Base-by-base conservation (phyloP, 164 flowering plant species). In the Umbellularia californica region DNA sequence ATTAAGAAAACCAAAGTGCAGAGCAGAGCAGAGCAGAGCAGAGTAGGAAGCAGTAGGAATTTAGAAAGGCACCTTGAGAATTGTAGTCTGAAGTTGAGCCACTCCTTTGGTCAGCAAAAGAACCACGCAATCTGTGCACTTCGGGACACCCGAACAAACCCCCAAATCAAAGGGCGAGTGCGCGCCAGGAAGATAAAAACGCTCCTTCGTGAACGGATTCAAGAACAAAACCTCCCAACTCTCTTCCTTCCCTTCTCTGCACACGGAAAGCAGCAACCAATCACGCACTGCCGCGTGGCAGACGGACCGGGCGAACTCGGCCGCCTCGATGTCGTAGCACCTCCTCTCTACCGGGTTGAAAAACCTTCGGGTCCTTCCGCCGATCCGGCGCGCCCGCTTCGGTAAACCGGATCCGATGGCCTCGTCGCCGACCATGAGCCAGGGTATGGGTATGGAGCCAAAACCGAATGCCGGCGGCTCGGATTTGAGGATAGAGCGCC, bases 181-280 rank as follows among this genome's bases (percentile, higher is more conserved):
- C 60, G 60, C 2, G 20, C n/a, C 60, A 1, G 60, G 60, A 3
- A 55, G n/a, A 55, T 55, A 5, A 15, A 55, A 55, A 55, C 60
- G 60, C 60, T 15, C 60, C 60, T 14, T 55, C 19, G 60, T 55
- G 60, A 55, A 55, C 17, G 60, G 60, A 20, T 55, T 55, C 5
- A 55, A 19, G 60, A 55, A 55, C 20, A 55, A 3, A 3, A 55
- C 20, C 20, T 55, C 20, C 60, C 60, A 55, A 14, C 60, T 55
- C 60, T 20, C 47, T 7, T 41, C 47, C 47, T 41, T 55, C n/a
- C 17, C 20, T 17, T 55, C 60, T 55, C 2, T 55, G 60, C 60
- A 55, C 60, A 55, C 60, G n/a, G 60, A 55, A n/a, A 55, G 60
- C 60, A 55, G 60, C 60, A 55, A 20, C 60, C 60, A 55, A 55